phyloP scores from a whole-genome alignment of 2,329 filamentous ascomycete genomes.

The Trichophyton rubrum region DNA sequence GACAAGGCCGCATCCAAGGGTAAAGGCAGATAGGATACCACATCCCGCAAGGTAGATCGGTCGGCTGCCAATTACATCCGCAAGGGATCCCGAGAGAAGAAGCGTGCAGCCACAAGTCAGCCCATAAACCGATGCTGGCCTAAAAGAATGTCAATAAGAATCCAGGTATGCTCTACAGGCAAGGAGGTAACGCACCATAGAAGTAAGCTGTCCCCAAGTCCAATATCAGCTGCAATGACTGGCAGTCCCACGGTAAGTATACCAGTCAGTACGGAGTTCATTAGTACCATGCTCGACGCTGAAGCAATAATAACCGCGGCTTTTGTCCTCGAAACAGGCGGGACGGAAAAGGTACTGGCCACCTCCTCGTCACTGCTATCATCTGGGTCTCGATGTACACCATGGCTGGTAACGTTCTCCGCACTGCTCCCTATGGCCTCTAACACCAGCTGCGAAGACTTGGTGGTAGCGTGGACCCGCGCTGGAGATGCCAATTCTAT shows the following conservation, averaged over 20 bases:
- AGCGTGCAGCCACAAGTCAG: slow-evolving; percentile 34
- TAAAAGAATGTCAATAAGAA: not conserved
- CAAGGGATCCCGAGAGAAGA: slow-evolving; percentile 37
- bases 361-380: slow-evolving; percentile 3
- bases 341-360: not conserved
- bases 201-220: slow-evolving; percentile 15
- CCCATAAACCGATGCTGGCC: slow-evolving; percentile 22
- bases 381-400: not conserved
- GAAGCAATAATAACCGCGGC: slow-evolving; percentile 10
- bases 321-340: slow-evolving; percentile 5
- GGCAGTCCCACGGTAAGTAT: slow-evolving; percentile 17
- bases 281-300: slow-evolving; percentile 14
- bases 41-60: slow-evolving; percentile 36
- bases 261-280: slow-evolving; percentile 15
- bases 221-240: slow-evolving; percentile 16
- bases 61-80: slow-evolving; percentile 38
- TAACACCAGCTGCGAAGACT: not conserved
- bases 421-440: not conserved
- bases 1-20: slow-evolving; percentile 31
- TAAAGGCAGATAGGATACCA: slow-evolving; percentile 31
- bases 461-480: not conserved
- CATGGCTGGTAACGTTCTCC: not conserved
- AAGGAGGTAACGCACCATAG: slow-evolving; percentile 14
- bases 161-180: not conserved
- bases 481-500: slow-evolving; percentile 1